Percentiles rank a stretch among this genome's conserved stretches.
These are phyloP conservation scores for Penicillium verhagenii DNA, from an alignment of 495 filamentous ascomycete species.

Conservation along the genomic window DNA sequence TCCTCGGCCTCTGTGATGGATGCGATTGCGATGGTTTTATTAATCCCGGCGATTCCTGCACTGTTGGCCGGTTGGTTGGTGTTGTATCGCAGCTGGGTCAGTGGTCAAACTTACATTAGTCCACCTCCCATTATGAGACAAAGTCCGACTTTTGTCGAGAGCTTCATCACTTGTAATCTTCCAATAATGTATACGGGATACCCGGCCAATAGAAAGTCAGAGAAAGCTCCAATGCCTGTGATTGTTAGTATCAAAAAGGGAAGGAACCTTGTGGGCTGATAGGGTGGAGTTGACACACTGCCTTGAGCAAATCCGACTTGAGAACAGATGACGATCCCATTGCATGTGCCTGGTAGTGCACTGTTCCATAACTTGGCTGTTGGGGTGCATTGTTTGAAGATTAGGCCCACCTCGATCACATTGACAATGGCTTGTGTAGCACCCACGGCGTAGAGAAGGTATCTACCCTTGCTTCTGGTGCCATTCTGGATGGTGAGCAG, in stretches of 20 bases:
- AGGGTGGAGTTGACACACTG: conserved; percentile 12
- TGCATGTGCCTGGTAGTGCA: conserved; percentile 22
- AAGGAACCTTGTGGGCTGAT: not conserved
- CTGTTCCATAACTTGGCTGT: conserved; percentile 25
- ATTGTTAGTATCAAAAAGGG: not conserved
- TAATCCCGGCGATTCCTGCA: conserved; percentile 26
- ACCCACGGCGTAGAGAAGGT: conserved; percentile 27
- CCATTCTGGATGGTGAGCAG: conserved; percentile 28
- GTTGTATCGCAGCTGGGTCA: not conserved
- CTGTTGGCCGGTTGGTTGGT: conserved; percentile 4
- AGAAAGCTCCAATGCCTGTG: conserved; percentile 24
- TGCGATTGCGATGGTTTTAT: conserved; percentile 27
- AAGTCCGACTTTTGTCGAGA: conserved; percentile 32
- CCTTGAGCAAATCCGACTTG: conserved; percentile 26
- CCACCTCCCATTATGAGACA: conserved; percentile 39
- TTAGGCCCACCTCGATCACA: conserved; percentile 19
- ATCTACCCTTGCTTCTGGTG: conserved; percentile 16
- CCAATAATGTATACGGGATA: conserved; percentile 36
- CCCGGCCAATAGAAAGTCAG: conserved; percentile 34
- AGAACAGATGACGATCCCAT: conserved; percentile 19
- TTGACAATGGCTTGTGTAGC: conserved; percentile 23
- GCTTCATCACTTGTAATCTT: conserved; percentile 26
- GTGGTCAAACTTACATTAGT: conserved; percentile 27
- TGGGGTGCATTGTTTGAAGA: conserved; percentile 29
- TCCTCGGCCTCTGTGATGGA: conserved; percentile 18